Percentiles rank a stretch among this genome's conserved stretches.
Conservation (phyloP, 73 alveolate genomes). For the Stentor coeruleus region DNA sequence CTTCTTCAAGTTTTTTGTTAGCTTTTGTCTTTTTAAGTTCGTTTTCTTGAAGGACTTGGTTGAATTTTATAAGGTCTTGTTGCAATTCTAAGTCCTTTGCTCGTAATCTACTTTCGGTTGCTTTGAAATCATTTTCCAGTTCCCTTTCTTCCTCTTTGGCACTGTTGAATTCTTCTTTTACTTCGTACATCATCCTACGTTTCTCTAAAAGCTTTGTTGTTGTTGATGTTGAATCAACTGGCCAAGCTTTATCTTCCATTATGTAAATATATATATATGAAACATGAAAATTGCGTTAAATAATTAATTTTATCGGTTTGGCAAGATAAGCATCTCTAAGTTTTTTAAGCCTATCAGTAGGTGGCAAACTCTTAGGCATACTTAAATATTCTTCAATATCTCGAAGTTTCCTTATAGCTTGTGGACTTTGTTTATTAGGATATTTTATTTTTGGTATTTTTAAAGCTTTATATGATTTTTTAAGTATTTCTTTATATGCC, state of each 20-base stretch:
- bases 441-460: no score
- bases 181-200: slow-evolving; percentile 85
- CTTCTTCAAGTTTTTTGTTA: slow-evolving; percentile 59
- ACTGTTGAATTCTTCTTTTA: slow-evolving; percentile 85
- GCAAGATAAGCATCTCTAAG: no score
- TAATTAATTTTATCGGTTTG: no score
- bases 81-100: slow-evolving; percentile 61
- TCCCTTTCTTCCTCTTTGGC: slow-evolving; percentile 61
- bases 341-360: no score
- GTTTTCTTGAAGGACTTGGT: slow-evolving; percentile 74
- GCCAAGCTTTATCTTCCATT: slow-evolving; percentile 36
- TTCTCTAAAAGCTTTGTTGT: slow-evolving; percentile 85
- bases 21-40: slow-evolving; percentile 76
- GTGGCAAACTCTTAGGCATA: no score
- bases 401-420: no score
- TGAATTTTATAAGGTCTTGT: slow-evolving; percentile 65
- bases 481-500: no score
- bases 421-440: no score
- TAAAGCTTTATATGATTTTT: no score
- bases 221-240: slow-evolving; percentile 76
- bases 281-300: no score
- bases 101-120: slow-evolving; percentile 52
- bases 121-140: slow-evolving; percentile 64
- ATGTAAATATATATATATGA: no score
- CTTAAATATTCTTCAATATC: no score